phyloP scores from a whole-genome alignment of 2,329 filamentous ascomycete species.

The Neonectria faginata region DNA sequence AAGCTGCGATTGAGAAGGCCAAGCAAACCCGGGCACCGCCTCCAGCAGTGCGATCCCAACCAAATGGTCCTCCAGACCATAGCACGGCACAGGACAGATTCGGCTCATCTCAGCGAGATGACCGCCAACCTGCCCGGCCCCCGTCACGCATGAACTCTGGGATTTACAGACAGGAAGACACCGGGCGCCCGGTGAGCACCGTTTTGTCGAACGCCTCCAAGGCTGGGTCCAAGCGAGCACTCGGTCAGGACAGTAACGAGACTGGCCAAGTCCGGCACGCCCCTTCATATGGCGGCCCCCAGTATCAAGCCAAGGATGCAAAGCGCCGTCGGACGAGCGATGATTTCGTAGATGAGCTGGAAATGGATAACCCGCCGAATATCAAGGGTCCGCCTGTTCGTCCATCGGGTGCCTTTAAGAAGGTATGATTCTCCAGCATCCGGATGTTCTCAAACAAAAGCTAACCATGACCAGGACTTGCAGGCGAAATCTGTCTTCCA shows the following conservation, averaged over 20 bases:
- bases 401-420: slow-evolving; percentile 77
- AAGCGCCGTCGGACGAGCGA: slow-evolving; percentile 87
- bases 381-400: slow-evolving; percentile 88
- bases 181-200: slow-evolving; percentile 70
- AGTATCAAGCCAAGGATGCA: slow-evolving; percentile 75
- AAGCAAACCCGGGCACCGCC: slow-evolving; percentile 74
- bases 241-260: slow-evolving; percentile 74
- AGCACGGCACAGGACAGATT: slow-evolving; percentile 48
- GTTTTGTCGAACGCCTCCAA: slow-evolving; percentile 69
- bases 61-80: slow-evolving; percentile 63
- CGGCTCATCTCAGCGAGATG: slow-evolving; percentile 46
- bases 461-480: slow-evolving; percentile 65
- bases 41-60: slow-evolving; percentile 67
- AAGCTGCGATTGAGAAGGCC: slow-evolving; percentile 72
- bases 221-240: slow-evolving; percentile 76
- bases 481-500: slow-evolving; percentile 70
- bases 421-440: slow-evolving; percentile 64
- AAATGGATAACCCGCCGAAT: slow-evolving; percentile 66
- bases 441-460: slow-evolving; percentile 8
- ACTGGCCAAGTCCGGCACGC: slow-evolving; percentile 59
- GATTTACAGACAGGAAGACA: slow-evolving; percentile 68
- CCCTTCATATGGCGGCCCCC: slow-evolving; percentile 64
- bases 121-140: slow-evolving; percentile 56
- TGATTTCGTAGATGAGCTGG: slow-evolving; percentile 72
- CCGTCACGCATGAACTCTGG: slow-evolving; percentile 70